A percentile compares a stretch with the other conserved stretches of the same genome.
Conservation (phyloP, 176 grass and related monocot genomes). For the Tuctoria greenei region DNA sequence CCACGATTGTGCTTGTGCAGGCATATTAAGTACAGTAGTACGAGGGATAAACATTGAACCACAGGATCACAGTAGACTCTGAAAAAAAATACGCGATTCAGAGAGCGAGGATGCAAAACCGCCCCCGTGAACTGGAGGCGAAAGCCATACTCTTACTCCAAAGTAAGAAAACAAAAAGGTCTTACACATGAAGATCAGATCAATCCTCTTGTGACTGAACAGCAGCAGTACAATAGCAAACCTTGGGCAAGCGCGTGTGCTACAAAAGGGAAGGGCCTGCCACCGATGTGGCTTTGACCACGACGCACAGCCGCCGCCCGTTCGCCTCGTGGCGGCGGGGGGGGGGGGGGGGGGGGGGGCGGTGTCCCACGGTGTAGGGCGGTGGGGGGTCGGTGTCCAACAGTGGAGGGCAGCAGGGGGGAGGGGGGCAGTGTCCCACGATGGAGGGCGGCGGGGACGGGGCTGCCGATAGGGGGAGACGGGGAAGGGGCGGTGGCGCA, state of each 20-base stretch:
- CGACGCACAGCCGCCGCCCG: constrained; percentile 47
- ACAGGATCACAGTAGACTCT: background rate
- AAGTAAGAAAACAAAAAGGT: background rate
- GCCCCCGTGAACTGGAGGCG: background rate
- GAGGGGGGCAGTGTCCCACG: too few relatives aligned
- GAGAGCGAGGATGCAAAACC: constrained; percentile 17
- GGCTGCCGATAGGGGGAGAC: too few relatives aligned
- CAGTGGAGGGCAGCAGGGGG: too few relatives aligned
- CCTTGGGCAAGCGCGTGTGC: constrained; percentile 32
- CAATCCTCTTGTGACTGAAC: constrained; percentile 12
- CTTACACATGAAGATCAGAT: constrained; percentile 38
- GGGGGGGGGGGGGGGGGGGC: too few relatives aligned
- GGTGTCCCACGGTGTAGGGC: too few relatives aligned
- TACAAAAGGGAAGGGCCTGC: constrained; percentile 54
- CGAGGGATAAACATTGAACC: too few relatives aligned
- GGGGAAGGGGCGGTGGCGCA: too few relatives aligned
- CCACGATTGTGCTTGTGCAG: too few relatives aligned
- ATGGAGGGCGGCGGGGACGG: too few relatives aligned
- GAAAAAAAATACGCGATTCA: too few relatives aligned
- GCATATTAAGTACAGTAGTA: background rate
- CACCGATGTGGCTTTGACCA: constrained; percentile 85
- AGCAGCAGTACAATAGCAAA: constrained; percentile 38
- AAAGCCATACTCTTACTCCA: constrained; percentile 33
- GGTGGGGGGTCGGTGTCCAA: too few relatives aligned
- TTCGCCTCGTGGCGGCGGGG: too few relatives aligned